Base-by-base conservation (phyloP, 345 rosid species). In the Schrenkiella parvula region DNA sequence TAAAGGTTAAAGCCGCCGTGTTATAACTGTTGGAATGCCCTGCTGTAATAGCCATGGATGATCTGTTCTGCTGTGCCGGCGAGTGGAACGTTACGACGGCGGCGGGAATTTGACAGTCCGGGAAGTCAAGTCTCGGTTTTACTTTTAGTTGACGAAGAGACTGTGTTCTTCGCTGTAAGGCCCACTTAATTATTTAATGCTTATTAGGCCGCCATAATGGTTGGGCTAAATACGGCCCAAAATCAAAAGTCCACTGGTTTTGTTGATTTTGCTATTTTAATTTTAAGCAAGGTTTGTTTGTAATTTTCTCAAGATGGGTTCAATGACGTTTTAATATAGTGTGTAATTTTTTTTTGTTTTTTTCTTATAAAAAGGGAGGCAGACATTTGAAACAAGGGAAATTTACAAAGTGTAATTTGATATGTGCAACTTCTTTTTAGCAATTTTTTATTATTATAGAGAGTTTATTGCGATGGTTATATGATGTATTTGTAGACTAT, bases 61-160 rank as follows among this genome's bases (percentile, higher is more conserved):
- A 72, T 22, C 42, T 44, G 39, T 17, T 17, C 26, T 56, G 17
- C 43, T 18, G 4, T 1, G 69, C 69, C 74, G 69, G 62, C 61
- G 68, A 73, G 44, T 37, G 50, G 59, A 63, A 37, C 52, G 71
- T 64, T 19, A 18, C 25, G 59, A 37, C 66, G 72, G 78, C 67
- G 67, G 72, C 78, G 61, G 73, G 50, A 63, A 29, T 38, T 18
- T 67, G 38, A 25, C 28, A 18, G 8, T 31, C 42, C 68, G 55
- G 55, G 6, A n/a, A 17, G 35, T 21, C 2, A 66, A 42, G 15
- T 41, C 44, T 53, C 50, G 17, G 7, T 51, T 52, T 18, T 15
- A 5, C 0, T 21, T 15, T 68, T 46, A n/a, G 47, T 10, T 34
- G 7, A 22, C 21, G 13, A 21, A 53, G 64, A 42, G 47, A 42